These are phyloP conservation scores for Coffea humblotiana DNA, from an alignment of 305 asterid species.

Conservation along the genomic window DNA sequence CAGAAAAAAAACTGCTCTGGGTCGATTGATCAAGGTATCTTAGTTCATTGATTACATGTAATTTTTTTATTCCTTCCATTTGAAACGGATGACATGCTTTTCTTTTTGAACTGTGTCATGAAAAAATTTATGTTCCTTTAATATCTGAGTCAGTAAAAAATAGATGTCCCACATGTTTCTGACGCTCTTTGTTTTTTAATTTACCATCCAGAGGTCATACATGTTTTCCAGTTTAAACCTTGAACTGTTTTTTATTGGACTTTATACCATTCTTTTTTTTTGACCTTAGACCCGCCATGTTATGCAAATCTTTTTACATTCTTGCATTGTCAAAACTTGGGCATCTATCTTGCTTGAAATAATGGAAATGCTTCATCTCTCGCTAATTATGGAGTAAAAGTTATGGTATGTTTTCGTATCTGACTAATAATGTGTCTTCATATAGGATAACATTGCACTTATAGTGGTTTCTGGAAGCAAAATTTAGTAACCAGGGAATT, in stretches of 20 bases:
- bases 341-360: background rate
- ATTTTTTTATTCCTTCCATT: background rate
- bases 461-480: constrained; percentile 92
- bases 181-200: background rate
- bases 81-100: background rate
- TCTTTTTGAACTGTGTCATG: background rate
- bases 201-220: background rate
- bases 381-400: background rate
- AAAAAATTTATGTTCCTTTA: background rate
- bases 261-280: background rate
- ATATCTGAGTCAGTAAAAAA: background rate
- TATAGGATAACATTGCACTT: constrained; percentile 91
- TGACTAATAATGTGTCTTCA: constrained; percentile 19
- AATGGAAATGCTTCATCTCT: background rate
- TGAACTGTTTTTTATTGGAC: background rate
- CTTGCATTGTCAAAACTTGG: background rate
- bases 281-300: background rate
- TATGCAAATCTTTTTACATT: background rate
- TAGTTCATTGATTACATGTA: constrained; percentile 1
- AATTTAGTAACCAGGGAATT: constrained; percentile 71
- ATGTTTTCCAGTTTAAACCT: background rate
- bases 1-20: constrained; percentile 78
- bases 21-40: constrained; percentile 84
- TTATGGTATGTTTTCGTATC: background rate
- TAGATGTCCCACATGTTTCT: background rate